Conservation (phyloP, 1,139 yeast genomes). For the Pneumocystis canis region DNA sequence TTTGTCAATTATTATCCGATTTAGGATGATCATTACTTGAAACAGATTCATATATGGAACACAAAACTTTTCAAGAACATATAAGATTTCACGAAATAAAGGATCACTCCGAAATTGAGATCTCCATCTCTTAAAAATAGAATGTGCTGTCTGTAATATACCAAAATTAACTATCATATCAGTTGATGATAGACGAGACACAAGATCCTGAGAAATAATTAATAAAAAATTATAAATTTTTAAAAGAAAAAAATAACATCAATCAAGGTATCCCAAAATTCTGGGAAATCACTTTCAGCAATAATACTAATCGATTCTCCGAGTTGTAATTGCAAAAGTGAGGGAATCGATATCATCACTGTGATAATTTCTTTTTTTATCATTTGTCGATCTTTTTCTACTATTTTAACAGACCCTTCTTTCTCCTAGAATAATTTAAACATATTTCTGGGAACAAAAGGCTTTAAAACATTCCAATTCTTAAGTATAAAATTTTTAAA, state of each 20-base stretch:
- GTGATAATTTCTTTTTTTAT: slow-evolving; percentile 67
- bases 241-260: slow-evolving; percentile 32
- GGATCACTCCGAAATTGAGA: slow-evolving; percentile 87
- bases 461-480: slow-evolving; percentile 45
- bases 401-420: slow-evolving; percentile 60
- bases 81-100: slow-evolving; percentile 68
- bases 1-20: slow-evolving; percentile 24
- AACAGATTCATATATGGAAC: slow-evolving; percentile 61
- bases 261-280: slow-evolving; percentile 66
- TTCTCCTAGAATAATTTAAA: slow-evolving; percentile 34
- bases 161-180: slow-evolving; percentile 73
- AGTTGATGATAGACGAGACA: slow-evolving; percentile 42
- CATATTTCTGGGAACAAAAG: not conserved
- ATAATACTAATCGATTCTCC: slow-evolving; percentile 87
- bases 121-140: slow-evolving; percentile 93
- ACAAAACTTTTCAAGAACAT: slow-evolving; percentile 77
- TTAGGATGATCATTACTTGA: slow-evolving; percentile 20
- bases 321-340: slow-evolving; percentile 64
- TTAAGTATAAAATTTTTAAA: slow-evolving; percentile 77
- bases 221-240: not conserved
- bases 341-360: slow-evolving; percentile 70
- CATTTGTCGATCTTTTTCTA: slow-evolving; percentile 44
- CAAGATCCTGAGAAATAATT: slow-evolving; percentile 30
- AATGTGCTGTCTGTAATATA: slow-evolving; percentile 80
- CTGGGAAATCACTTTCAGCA: slow-evolving; percentile 94